Conservation (phyloP, 2,329 filamentous ascomycete genomes). For the Penicillium sclerotiorum region DNA sequence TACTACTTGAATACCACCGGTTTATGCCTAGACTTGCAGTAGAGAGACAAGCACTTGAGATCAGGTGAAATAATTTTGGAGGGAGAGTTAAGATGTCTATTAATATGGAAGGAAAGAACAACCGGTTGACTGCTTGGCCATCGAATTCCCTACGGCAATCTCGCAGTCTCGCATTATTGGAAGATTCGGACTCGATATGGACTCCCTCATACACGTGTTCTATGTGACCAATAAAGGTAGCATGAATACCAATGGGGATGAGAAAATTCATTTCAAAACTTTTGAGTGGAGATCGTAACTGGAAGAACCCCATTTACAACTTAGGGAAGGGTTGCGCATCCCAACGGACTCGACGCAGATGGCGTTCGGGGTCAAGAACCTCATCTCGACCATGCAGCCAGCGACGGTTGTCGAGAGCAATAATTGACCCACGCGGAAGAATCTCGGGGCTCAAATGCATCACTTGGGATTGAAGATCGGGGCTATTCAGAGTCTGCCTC, state of each 20-base stretch:
- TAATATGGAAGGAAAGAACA: neutral
- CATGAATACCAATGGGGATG: neutral
- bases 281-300: neutral
- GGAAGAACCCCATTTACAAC: neutral
- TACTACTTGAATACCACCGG: too few relatives aligned
- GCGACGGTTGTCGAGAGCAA: slow-evolving; percentile 10
- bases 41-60: neutral
- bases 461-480: neutral
- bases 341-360: slow-evolving; percentile 13
- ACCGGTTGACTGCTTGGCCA: neutral
- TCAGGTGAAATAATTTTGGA: neutral
- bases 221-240: too few relatives aligned
- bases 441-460: neutral
- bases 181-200: neutral
- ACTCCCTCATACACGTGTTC: neutral
- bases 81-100: neutral
- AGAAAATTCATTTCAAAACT: neutral
- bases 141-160: too few relatives aligned
- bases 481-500: slow-evolving; percentile 12
- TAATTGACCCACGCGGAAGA: slow-evolving; percentile 9
- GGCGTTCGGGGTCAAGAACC: slow-evolving; percentile 7
- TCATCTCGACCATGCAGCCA: slow-evolving; percentile 11
- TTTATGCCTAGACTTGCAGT: neutral
- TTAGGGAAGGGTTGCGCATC: slow-evolving; percentile 4
- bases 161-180: neutral